phyloP scores from a whole-genome alignment of 306 rosid species.

The Dryas drummondii region DNA sequence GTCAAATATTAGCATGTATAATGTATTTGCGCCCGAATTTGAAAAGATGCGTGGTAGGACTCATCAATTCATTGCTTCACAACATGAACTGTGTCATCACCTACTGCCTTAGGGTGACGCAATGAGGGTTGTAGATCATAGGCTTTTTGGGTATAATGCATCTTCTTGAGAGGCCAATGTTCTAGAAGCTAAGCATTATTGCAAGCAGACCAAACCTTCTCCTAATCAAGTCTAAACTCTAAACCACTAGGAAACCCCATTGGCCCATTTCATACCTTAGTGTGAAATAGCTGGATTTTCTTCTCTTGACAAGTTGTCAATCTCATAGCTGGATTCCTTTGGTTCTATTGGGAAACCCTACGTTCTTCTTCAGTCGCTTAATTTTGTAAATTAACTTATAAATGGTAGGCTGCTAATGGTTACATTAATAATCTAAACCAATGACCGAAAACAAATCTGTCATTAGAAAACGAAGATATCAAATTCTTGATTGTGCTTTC shows the following conservation, averaged over 20 bases:
- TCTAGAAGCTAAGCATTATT: conserved; percentile 39
- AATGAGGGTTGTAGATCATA: not conserved
- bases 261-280: not conserved
- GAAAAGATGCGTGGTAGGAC: too few species aligned
- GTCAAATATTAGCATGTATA: too few species aligned
- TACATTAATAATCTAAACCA: not conserved
- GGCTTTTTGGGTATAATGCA: not conserved
- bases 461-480: not conserved
- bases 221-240: not conserved
- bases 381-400: not conserved
- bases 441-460: not conserved
- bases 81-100: conserved; percentile 1
- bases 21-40: too few species aligned
- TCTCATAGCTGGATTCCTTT: conserved; percentile 22
- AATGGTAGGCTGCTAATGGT: not conserved
- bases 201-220: conserved; percentile 27
- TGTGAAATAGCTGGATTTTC: conserved; percentile 12
- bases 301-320: conserved; percentile 1
- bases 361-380: not conserved
- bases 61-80: too few species aligned
- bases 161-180: conserved; percentile 1
- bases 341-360: not conserved
- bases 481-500: conserved; percentile 12
- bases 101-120: conserved; percentile 9
- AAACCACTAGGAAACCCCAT: not conserved